phyloP scores from a whole-genome alignment of 371 early-diverging fungal genomes.

The Cladochytrium tenue region DNA sequence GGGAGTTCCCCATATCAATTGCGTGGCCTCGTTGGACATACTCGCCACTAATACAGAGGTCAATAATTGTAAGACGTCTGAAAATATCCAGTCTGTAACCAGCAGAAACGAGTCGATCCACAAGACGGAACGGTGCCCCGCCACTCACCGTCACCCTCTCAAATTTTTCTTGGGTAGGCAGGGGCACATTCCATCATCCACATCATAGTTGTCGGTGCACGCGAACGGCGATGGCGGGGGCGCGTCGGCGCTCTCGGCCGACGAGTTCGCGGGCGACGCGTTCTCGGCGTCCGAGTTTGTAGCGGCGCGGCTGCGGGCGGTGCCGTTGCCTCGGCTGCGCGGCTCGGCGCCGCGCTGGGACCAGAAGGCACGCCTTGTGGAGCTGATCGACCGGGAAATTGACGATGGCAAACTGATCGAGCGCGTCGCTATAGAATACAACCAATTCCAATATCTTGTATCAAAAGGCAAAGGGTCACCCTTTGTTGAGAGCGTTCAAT shows the following conservation, averaged over 20 bases:
- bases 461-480: conserved; percentile 65
- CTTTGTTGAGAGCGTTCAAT: conserved; percentile 73
- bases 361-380: conserved; percentile 63
- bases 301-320: background rate
- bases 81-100: too few relatives aligned
- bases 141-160: too few relatives aligned
- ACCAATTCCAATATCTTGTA: conserved; percentile 79
- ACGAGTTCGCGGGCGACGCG: background rate
- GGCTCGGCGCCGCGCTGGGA: background rate
- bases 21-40: too few relatives aligned
- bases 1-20: conserved; percentile 64
- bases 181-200: too few relatives aligned
- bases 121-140: too few relatives aligned
- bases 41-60: too few relatives aligned
- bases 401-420: conserved; percentile 69
- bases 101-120: too few relatives aligned
- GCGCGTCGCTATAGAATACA: conserved; percentile 84
- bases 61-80: too few relatives aligned
- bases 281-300: conserved; percentile 1
- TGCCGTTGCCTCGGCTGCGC: background rate
- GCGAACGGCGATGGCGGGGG: too few relatives aligned
- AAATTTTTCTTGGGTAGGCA: too few relatives aligned
- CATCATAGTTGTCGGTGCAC: too few relatives aligned
- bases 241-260: too few relatives aligned
- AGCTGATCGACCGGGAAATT: conserved; percentile 72